These are phyloP conservation scores for Aureobasidium melanogenum DNA, from an alignment of 2,329 filamentous ascomycete genomes.

Conservation along the genomic window DNA sequence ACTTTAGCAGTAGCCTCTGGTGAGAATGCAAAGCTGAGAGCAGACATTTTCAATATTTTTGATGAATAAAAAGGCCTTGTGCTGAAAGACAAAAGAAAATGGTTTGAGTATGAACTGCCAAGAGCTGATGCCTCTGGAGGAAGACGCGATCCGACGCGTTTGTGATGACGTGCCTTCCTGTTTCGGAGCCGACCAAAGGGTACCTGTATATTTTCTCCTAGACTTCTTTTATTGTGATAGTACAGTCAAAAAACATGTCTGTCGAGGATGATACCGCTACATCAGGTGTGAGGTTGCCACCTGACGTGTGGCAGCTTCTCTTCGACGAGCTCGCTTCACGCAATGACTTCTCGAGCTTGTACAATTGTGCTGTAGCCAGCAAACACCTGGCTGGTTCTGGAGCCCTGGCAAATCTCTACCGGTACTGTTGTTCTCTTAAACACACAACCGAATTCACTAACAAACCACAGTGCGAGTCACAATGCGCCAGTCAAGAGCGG, in stretches of 20 bases:
- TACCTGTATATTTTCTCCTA: not conserved
- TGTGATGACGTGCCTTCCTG: not conserved
- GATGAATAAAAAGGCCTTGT: not conserved
- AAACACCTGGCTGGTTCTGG: slow-evolving; percentile 47
- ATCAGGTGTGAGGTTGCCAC: slow-evolving; percentile 32
- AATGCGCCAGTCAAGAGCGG: slow-evolving; percentile 36
- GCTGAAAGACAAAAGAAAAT: not conserved
- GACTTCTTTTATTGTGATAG: not conserved
- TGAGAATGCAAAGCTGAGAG: slow-evolving; percentile 61
- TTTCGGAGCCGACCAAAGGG: not conserved
- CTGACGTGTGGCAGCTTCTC: slow-evolving; percentile 53
- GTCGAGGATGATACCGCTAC: not conserved
- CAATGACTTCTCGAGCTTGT: slow-evolving; percentile 52
- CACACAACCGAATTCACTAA: not conserved
- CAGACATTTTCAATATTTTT: slow-evolving; percentile 29
- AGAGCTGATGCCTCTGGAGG: slow-evolving; percentile 4
- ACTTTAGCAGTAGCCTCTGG: slow-evolving; percentile 63
- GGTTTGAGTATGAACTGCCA: not conserved
- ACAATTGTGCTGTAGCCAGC: slow-evolving; percentile 48
- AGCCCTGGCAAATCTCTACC: slow-evolving; percentile 54
- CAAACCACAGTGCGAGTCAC: slow-evolving; percentile 31
- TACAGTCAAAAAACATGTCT: not conserved
- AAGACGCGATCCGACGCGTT: slow-evolving; percentile 12
- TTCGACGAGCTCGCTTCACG: slow-evolving; percentile 49
- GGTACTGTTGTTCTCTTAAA: slow-evolving; percentile 34